Evolutionary conservation across 768 basidiomycete genomes (phyloP).

Genomic region (Auricularia sp.): DNA sequence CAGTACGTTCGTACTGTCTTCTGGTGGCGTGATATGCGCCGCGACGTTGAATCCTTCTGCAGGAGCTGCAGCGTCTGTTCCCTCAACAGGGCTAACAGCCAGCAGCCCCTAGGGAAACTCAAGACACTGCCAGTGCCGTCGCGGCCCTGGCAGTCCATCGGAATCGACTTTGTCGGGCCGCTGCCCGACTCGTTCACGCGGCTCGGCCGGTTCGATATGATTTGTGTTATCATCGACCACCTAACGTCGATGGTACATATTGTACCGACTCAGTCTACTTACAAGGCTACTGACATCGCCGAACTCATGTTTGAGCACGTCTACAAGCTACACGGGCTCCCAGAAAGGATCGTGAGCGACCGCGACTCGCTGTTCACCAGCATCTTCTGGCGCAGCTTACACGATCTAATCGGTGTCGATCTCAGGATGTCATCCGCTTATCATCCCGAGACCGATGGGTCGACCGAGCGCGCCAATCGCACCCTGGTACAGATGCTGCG

Average conservation of each 20-base stretch:
- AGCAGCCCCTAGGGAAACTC: slow-evolving; percentile 16
- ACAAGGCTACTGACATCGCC: slow-evolving; percentile 24
- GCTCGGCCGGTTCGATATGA: slow-evolving; percentile 14
- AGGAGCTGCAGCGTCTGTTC: slow-evolving; percentile 15
- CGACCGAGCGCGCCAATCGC: slow-evolving; percentile 21
- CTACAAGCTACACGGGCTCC: slow-evolving; percentile 30
- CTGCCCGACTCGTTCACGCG: slow-evolving; percentile 16
- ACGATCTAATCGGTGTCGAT: slow-evolving; percentile 20
- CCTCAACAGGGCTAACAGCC: slow-evolving; percentile 11
- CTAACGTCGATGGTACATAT: slow-evolving; percentile 18
- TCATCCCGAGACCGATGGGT: slow-evolving; percentile 34
- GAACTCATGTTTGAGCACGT: slow-evolving; percentile 25
- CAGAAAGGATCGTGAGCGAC: slow-evolving; percentile 28
- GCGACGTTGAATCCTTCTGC: slow-evolving; percentile 20
- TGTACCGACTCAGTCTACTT: slow-evolving; percentile 19
- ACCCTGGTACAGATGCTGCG: too few species aligned
- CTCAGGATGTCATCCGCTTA: slow-evolving; percentile 29
- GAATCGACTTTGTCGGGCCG: slow-evolving; percentile 20
- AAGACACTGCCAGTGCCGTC: slow-evolving; percentile 14
- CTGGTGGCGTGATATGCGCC: slow-evolving; percentile 29
- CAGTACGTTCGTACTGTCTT: slow-evolving; percentile 10
- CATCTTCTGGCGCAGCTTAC: slow-evolving; percentile 29
- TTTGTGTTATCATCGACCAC: slow-evolving; percentile 17
- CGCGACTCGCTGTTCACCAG: slow-evolving; percentile 32
- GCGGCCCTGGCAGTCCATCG: slow-evolving; percentile 18